Percentiles rank a stretch among this genome's conserved stretches.
These are phyloP conservation scores for Phytophthora meadii DNA, from an alignment of 352 stramenopile genomes.

Conservation along the genomic window DNA sequence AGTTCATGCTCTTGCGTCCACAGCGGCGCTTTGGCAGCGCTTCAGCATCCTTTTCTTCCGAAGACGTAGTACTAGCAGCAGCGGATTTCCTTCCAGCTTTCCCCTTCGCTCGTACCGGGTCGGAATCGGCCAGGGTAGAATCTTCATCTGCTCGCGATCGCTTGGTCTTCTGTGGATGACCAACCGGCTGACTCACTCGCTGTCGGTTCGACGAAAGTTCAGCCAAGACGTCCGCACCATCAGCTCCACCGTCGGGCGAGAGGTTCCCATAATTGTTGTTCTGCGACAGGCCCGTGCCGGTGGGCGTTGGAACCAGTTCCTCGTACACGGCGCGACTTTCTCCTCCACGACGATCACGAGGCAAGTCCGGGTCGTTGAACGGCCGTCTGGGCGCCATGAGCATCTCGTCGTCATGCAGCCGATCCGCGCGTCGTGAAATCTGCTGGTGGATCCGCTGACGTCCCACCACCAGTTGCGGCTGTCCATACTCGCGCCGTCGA, in stretches of 20 bases:
- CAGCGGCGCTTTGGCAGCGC: slow-evolving; percentile 68
- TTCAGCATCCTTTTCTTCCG: slow-evolving; percentile 17
- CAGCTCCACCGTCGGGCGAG: neutral
- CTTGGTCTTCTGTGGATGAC: slow-evolving; percentile 22
- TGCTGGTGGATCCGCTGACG: slow-evolving; percentile 32
- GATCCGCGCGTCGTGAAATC: slow-evolving; percentile 10
- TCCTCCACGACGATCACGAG: slow-evolving; percentile 19
- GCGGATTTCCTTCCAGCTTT: slow-evolving; percentile 20
- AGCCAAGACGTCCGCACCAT: neutral
- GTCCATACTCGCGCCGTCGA: slow-evolving; percentile 30
- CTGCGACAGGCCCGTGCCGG: neutral
- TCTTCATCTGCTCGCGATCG: slow-evolving; percentile 12
- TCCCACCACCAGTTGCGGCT: slow-evolving; percentile 15
- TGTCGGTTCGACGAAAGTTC: slow-evolving; percentile 16
- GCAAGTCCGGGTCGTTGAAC: slow-evolving; percentile 23
- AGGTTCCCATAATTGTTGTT: slow-evolving; percentile 18
- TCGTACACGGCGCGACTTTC: slow-evolving; percentile 33
- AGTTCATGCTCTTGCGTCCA: slow-evolving; percentile 89
- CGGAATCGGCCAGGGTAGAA: slow-evolving; percentile 15
- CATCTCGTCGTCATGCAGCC: slow-evolving; percentile 13
- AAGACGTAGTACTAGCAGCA: neutral
- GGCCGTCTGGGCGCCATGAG: slow-evolving; percentile 13
- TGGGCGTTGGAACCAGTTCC: slow-evolving; percentile 27
- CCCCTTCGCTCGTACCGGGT: neutral
- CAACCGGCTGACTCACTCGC: slow-evolving; percentile 5